phyloP scores from a whole-genome alignment of 2,329 filamentous ascomycete genomes.

The Parafenestella ontariensis region DNA sequence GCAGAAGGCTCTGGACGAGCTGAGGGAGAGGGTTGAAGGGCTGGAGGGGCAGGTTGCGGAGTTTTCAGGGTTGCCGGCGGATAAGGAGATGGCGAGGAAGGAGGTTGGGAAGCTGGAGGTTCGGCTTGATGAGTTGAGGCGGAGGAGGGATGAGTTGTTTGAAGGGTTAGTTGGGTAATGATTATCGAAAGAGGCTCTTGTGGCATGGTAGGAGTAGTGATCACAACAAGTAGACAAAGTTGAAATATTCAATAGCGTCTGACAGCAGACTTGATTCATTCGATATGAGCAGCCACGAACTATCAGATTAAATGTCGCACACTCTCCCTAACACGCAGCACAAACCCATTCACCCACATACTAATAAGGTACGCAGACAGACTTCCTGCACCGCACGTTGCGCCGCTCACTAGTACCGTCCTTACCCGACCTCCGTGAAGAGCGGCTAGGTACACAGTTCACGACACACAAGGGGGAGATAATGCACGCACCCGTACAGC shows the following conservation, averaged over 20 bases:
- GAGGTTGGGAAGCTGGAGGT: conserved; percentile 72
- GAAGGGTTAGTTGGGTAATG: conserved; percentile 69
- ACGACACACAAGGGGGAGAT: not conserved
- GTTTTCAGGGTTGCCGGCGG: conserved; percentile 76
- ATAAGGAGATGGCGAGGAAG: conserved; percentile 71
- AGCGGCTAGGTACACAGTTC: conserved; percentile 10
- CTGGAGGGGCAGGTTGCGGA: conserved; percentile 68
- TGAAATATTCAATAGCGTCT: not conserved
- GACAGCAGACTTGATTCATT: not conserved
- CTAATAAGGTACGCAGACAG: not conserved
- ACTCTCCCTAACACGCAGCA: not conserved
- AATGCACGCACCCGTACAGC: conserved; percentile 15
- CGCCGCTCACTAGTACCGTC: conserved; percentile 9
- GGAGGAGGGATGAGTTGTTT: conserved; percentile 74
- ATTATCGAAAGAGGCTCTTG: not conserved
- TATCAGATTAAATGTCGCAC: not conserved
- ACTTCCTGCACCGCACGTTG: conserved; percentile 1
- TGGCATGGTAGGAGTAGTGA: not conserved
- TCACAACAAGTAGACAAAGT: not conserved
- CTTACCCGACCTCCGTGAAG: conserved; percentile 14
- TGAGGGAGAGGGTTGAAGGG: conserved; percentile 65
- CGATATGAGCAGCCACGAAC: not conserved
- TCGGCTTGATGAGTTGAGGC: conserved; percentile 68
- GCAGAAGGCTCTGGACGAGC: conserved; percentile 65
- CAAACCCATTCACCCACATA: not conserved